Conservation (phyloP, 371 early-diverging fungal species). For the Smittium culicis region DNA sequence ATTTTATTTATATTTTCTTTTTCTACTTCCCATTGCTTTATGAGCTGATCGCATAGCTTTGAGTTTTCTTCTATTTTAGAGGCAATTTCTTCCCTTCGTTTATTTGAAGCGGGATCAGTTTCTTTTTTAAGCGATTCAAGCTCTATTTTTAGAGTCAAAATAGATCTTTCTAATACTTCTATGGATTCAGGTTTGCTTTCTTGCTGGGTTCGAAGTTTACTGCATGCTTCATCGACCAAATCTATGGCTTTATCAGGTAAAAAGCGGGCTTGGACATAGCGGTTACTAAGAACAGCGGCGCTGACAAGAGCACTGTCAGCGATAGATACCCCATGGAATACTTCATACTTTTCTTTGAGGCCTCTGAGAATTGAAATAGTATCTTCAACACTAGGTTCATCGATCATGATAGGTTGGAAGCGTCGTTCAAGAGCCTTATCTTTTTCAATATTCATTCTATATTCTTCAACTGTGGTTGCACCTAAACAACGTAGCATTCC, state of each 20-base stretch:
- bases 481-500: slow-evolving; percentile 71
- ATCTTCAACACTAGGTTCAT: slow-evolving; percentile 63
- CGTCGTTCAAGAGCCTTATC: slow-evolving; percentile 79
- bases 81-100: no score
- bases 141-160: slow-evolving; percentile 85
- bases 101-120: no score
- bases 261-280: slow-evolving; percentile 64
- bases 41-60: slow-evolving; percentile 57
- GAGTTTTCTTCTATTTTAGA: slow-evolving; percentile 57
- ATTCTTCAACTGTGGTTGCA: slow-evolving; percentile 74
- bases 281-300: slow-evolving; percentile 54
- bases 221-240: slow-evolving; percentile 88
- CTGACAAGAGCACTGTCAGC: slow-evolving; percentile 57
- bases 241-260: slow-evolving; percentile 83
- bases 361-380: slow-evolving; percentile 76
- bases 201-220: slow-evolving; percentile 81
- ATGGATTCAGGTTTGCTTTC: slow-evolving; percentile 92
- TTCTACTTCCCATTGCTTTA: slow-evolving; percentile 68
- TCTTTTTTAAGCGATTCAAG: slow-evolving; percentile 80
- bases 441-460: slow-evolving; percentile 72
- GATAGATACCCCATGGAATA: slow-evolving; percentile 63
- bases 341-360: slow-evolving; percentile 55
- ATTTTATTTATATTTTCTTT: slow-evolving; percentile 70
- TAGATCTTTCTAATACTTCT: slow-evolving; percentile 75
- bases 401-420: slow-evolving; percentile 61